Base-by-base conservation (phyloP, 345 rosid species). In the Pistacia atlantica region DNA sequence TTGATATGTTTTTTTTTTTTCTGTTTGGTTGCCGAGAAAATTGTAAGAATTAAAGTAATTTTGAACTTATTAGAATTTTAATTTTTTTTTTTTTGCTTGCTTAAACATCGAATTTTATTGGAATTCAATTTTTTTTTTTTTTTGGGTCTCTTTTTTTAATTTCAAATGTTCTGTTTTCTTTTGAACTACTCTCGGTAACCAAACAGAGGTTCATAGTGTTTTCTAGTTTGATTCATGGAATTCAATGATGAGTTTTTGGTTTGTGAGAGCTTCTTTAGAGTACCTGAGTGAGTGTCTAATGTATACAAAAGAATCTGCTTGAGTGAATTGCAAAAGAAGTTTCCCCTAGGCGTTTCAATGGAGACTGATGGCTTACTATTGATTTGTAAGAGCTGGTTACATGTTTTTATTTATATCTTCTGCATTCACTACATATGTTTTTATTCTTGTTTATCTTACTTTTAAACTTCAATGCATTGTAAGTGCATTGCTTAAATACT, bases 361-460 rank as follows among this genome's bases (percentile, higher is more conserved):
- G 93, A 87, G 90, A 87, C 88, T 89, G 93, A 84, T 87, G 94
- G 87, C 93, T 85, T 87, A 75, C 87, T 82, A 79, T 87, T 84
- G 85, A 90, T 90, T 93, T 79, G 95, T 92, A 92, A 93, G 98
- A 92, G 84, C 92, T 88, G 82, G 88, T 85, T 85, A 73, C 78
- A 74, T 82, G 65, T 79, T 82, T 64, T 56, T 59, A 63, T 61
- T 75, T 69, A 71, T 72, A 74, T 77, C n/a, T 70, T 72, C 42
- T 77, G 75, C 67, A 66, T 25, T 72, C 52, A 22, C 45, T 83
- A 60, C 49, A 75, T 75, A 35, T 72, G 62, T 67, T 75, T 73
- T 28, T 48, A 74, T 62, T 11, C 75, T 71, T 54, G 18, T 25
- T 60, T 64, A 58, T 49, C 63, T 71, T 78, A 48, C 49, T 60